Evolutionary conservation across 2,329 filamentous ascomycete genomes (phyloP), one percentile per base, ranked within the genome.

Genomic region (Xylariaceae sp.): DNA sequence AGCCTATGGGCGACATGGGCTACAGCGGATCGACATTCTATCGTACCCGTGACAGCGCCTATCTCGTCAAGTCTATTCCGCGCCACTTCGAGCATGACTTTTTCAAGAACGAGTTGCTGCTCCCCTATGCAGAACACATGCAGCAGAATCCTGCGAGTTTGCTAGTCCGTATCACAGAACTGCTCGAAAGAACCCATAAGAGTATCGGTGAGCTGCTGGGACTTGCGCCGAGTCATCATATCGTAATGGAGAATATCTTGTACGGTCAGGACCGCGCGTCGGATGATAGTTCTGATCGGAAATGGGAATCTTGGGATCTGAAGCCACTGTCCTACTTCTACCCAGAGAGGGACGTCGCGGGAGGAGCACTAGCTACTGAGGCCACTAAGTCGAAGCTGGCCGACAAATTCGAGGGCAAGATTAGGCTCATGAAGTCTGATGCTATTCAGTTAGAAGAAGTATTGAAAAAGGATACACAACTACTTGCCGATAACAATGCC

Each of bases 21-120:
- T 89, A 88, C 66, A 89, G 85, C 23, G 88, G 88, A 42, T 90
- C 87, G 72, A 89, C 87, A 0, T 91, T 91, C 72, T 90, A 89
- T 70, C 80, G 78, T 4, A 91, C 88, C 0, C 70, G 75, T 3
- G 82, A 91, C 61, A 77, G 76, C n/a, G 82, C 81, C 59, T 91
- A 83, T 64, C 78, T 91, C 7, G 77, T 91, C 65, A 92, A 91
- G 65, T 88, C 85, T 1, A 73, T 92, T 1, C 87, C 88, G 0
- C 79, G 87, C 1, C 76, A 79, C 26, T 89, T 88, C 58, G 88
- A 91, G 64, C 80, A 90, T 65, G 77, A 80, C 1, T 91, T 89
- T 72, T 90, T 91, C 72, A 78, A 81, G 15, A 72, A 84, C 18
- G 85, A 89, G 43, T 74, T 91, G 16, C 72, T 89, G n/a, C 73